Percentiles rank a stretch among this genome's conserved stretches.
Conservation (phyloP, 140 eudicot genomes). For the Erigeron philadelphicus region DNA sequence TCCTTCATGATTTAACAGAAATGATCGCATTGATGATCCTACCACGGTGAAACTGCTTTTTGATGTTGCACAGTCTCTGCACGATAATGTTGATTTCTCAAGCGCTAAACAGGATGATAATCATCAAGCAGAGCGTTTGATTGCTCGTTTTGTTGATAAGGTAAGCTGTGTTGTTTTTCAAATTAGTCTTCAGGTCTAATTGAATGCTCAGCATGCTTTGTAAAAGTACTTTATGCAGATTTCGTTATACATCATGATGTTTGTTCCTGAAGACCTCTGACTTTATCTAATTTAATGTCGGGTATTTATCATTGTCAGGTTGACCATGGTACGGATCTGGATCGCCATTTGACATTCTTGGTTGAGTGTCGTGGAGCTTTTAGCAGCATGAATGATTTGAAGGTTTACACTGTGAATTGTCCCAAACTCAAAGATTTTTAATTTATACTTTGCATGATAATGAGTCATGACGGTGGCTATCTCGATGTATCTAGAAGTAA, state of each 20-base stretch:
- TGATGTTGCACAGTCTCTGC: conserved; percentile 69
- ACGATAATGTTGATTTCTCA: conserved; percentile 55
- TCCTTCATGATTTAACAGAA: conserved; percentile 44
- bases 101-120: conserved; percentile 51
- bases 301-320: conserved; percentile 43
- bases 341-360: conserved; percentile 59
- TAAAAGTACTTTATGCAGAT: conserved; percentile 17
- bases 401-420: conserved; percentile 37
- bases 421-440: background rate
- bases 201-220: conserved; percentile 17
- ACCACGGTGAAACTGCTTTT: conserved; percentile 57
- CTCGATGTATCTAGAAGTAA: background rate
- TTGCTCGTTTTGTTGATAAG: conserved; percentile 65
- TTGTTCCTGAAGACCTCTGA: conserved; percentile 12
- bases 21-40: conserved; percentile 46
- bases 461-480: background rate
- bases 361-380: conserved; percentile 81
- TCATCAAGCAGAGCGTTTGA: conserved; percentile 55
- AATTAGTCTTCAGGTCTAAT: conserved; percentile 17
- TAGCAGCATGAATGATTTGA: conserved; percentile 52
- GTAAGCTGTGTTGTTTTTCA: conserved; percentile 26
- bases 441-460: conserved; percentile 9
- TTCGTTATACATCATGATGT: conserved; percentile 7
- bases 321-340: conserved; percentile 64
- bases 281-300: background rate